Conservation (phyloP, 441 rosid genomes). For the Flueggea neowawraea region DNA sequence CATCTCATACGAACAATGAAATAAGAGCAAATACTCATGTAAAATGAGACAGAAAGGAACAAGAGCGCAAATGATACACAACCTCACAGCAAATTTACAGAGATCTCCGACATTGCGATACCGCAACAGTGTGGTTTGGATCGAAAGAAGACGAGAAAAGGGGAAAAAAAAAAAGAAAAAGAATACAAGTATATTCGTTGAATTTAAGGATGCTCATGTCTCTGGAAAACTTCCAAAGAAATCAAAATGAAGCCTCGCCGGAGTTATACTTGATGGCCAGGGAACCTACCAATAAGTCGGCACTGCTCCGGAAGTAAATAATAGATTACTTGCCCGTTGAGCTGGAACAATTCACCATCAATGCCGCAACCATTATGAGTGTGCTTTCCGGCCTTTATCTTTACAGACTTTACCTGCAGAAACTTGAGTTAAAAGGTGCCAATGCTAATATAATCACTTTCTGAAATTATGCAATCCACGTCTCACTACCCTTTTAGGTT, state of each 20-base stretch:
- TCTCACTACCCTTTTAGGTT: too few relatives aligned
- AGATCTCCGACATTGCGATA: background rate
- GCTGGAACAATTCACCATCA: constrained; percentile 90
- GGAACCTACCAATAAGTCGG: constrained; percentile 71
- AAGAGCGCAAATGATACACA: background rate
- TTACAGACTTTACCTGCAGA: constrained; percentile 86
- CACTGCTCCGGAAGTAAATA: constrained; percentile 94
- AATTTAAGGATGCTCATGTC: background rate
- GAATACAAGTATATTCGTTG: too few relatives aligned
- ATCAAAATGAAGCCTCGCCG: background rate
- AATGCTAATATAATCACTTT: too few relatives aligned
- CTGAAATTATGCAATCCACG: too few relatives aligned
- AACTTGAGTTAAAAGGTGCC: constrained; percentile 10
- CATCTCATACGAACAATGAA: background rate
- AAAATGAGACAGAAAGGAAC: background rate
- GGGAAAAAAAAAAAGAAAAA: background rate
- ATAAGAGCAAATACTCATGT: too few relatives aligned
- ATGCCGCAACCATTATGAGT: constrained; percentile 89
- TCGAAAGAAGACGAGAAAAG: background rate
- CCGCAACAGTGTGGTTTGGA: background rate
- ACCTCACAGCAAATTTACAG: background rate
- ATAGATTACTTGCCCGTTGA: constrained; percentile 80
- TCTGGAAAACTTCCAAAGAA: background rate
- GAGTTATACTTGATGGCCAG: constrained; percentile 37
- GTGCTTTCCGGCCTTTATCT: constrained; percentile 74